Percentiles rank a stretch among this genome's conserved stretches.
Evolutionary conservation across 2,329 filamentous ascomycete genomes (phyloP).

Genomic region (Mycocentrospora acerina): DNA sequence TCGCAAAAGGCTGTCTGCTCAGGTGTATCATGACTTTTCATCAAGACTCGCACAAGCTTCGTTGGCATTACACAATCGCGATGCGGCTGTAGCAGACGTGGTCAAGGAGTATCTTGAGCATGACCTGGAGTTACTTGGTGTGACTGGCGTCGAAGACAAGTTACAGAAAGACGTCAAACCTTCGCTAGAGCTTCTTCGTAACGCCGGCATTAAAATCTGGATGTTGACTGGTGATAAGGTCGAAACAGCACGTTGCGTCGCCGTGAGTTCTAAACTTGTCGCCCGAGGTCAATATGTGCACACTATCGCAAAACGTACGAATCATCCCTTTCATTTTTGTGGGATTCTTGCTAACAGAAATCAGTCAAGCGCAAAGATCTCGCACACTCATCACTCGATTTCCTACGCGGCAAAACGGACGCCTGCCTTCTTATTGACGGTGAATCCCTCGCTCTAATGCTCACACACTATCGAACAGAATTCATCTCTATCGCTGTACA

Average conservation of each 20-base stretch:
- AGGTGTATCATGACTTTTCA: conserved; percentile 81
- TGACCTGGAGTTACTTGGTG: conserved; percentile 89
- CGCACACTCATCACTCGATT: conserved; percentile 85
- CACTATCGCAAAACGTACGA: conserved; percentile 71
- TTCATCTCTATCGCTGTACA: conserved; percentile 88
- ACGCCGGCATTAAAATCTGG: conserved; percentile 99
- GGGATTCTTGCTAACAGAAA: conserved; percentile 4
- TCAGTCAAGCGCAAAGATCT: conserved; percentile 74
- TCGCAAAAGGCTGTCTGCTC: conserved; percentile 76
- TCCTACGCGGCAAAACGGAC: conserved; percentile 79
- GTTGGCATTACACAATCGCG: conserved; percentile 75
- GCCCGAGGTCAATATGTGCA: conserved; percentile 94
- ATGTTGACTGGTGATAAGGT: conserved; percentile 99
- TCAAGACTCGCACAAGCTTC: conserved; percentile 75
- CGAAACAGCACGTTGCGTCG: conserved; percentile 94
- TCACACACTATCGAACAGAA: conserved; percentile 76
- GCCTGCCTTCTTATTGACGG: conserved; percentile 94
- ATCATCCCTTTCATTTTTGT: background rate
- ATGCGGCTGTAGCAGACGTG: conserved; percentile 77
- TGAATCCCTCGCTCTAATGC: conserved; percentile 80
- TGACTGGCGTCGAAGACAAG: conserved; percentile 97
- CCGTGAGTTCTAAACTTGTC: conserved; percentile 91
- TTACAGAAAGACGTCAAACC: conserved; percentile 94
- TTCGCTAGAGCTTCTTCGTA: conserved; percentile 88
- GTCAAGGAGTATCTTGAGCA: conserved; percentile 80